Evolutionary conservation across 2,329 filamentous ascomycete genomes (phyloP).

Genomic region (Colletotrichum limetticola): DNA sequence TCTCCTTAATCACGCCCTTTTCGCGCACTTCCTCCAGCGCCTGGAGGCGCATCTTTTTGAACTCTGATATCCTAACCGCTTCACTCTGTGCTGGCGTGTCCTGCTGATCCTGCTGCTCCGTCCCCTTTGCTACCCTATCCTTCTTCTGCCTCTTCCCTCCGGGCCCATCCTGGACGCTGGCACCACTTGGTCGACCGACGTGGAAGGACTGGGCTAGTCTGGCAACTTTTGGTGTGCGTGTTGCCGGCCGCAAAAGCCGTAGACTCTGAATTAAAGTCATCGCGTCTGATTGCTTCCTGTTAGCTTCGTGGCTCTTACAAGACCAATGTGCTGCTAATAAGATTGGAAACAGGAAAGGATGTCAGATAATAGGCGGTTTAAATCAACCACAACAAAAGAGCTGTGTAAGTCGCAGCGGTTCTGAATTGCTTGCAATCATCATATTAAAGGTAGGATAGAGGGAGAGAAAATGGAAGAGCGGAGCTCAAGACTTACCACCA

Average conservation of each 20-base stretch:
- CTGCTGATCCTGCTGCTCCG: background rate
- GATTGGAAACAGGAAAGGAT: slow-evolving; percentile 28
- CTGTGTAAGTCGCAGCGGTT: slow-evolving; percentile 63
- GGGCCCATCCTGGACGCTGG: slow-evolving; percentile 24
- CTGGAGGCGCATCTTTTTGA: slow-evolving; percentile 28
- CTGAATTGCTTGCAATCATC: slow-evolving; percentile 54
- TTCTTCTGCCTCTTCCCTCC: background rate
- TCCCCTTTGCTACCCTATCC: slow-evolving; percentile 5
- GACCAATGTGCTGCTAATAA: slow-evolving; percentile 35
- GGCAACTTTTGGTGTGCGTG: slow-evolving; percentile 33
- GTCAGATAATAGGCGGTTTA: slow-evolving; percentile 54
- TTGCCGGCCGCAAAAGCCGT: slow-evolving; percentile 41
- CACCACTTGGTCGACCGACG: slow-evolving; percentile 17
- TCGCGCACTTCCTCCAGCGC: slow-evolving; percentile 17
- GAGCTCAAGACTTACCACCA: slow-evolving; percentile 27
- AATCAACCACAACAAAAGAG: slow-evolving; percentile 53
- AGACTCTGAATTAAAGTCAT: slow-evolving; percentile 52
- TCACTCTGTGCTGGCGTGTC: background rate
- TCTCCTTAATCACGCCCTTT: slow-evolving; percentile 25
- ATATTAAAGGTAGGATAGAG: slow-evolving; percentile 3
- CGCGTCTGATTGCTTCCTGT: slow-evolving; percentile 31
- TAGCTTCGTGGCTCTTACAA: slow-evolving; percentile 20
- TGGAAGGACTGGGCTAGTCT: slow-evolving; percentile 25
- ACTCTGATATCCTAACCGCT: slow-evolving; percentile 21
- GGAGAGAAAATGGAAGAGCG: background rate